These are phyloP conservation scores for Beauveria varroae DNA, from an alignment of 2,329 filamentous ascomycete genomes.

Conservation along the genomic window DNA sequence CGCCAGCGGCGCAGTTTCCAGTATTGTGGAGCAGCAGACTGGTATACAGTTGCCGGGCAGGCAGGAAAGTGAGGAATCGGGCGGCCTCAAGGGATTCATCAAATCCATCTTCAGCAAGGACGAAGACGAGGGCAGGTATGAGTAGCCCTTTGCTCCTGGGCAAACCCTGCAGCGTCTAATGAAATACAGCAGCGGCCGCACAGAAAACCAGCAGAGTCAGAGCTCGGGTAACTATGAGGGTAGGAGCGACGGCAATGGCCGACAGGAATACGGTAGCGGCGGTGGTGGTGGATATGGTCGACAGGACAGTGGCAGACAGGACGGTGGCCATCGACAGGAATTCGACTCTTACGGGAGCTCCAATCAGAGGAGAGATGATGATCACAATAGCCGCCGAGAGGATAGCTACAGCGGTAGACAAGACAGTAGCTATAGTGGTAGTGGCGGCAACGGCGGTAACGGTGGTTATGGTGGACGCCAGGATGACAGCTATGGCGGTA, in stretches of 20 bases:
- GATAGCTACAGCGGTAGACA: slow-evolving; percentile 31
- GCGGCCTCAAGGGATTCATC: slow-evolving; percentile 62
- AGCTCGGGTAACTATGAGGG: slow-evolving; percentile 2
- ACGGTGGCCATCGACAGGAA: slow-evolving; percentile 3
- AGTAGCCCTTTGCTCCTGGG: slow-evolving; percentile 21
- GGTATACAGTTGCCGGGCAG: slow-evolving; percentile 32
- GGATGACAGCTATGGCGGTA: slow-evolving; percentile 14
- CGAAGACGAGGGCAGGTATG: slow-evolving; percentile 47
- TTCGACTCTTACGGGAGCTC: not conserved
- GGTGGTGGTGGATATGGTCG: not conserved
- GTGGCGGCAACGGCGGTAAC: not conserved
- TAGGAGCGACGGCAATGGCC: not conserved
- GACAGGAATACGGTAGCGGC: slow-evolving; percentile 2
- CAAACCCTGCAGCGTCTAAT: not conserved
- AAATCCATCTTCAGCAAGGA: slow-evolving; percentile 62
- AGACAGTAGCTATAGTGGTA: slow-evolving; percentile 10
- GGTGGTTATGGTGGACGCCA: slow-evolving; percentile 13
- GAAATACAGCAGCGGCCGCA: slow-evolving; percentile 1
- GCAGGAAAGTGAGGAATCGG: slow-evolving; percentile 47
- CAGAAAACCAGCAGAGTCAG: not conserved
- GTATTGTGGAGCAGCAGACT: slow-evolving; percentile 38
- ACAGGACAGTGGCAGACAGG: not conserved
- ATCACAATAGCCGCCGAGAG: too few relatives aligned
- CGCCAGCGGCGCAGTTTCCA: slow-evolving; percentile 45
- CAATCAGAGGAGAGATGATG: slow-evolving; percentile 13